Evolutionary conservation across 2,329 filamentous ascomycete species (phyloP).

Genomic region (Fusarium ambrosium): DNA sequence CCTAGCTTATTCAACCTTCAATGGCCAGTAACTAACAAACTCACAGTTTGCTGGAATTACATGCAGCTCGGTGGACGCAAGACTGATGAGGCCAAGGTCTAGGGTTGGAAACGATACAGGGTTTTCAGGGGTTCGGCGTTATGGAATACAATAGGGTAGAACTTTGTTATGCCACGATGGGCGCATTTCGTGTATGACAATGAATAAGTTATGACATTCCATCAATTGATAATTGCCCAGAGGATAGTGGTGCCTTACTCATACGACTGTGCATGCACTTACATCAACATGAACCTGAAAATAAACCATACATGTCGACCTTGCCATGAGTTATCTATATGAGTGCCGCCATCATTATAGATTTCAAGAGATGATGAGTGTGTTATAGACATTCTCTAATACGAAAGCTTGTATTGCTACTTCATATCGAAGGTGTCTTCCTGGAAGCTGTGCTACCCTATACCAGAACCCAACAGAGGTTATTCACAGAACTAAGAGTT

Average conservation of each 20-base stretch:
- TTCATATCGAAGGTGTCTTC: not conserved
- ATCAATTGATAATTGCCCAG: slow-evolving; percentile 1
- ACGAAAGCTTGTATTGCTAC: not conserved
- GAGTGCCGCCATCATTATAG: not conserved
- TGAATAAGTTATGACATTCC: not conserved
- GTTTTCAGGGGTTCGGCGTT: slow-evolving; percentile 37
- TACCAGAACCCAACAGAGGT: not conserved
- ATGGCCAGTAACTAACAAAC: slow-evolving; percentile 29
- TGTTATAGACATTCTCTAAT: not conserved
- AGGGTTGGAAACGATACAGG: slow-evolving; percentile 7
- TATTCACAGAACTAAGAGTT: not conserved
- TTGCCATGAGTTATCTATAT: not conserved
- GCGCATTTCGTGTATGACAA: not conserved
- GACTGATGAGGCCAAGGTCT: slow-evolving; percentile 43
- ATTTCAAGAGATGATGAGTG: not conserved
- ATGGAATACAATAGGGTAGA: slow-evolving; percentile 20
- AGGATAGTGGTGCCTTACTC: not conserved
- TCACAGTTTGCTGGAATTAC: slow-evolving; percentile 68
- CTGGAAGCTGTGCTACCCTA: not conserved
- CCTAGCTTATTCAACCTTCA: no score
- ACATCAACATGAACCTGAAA: no score
- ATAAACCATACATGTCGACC: not conserved
- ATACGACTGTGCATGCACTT: no score
- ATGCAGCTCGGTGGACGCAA: slow-evolving; percentile 60
- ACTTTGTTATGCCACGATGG: not conserved